phyloP scores from a whole-genome alignment of 2,329 filamentous ascomycete species.

The Cyphellophora europaea region DNA sequence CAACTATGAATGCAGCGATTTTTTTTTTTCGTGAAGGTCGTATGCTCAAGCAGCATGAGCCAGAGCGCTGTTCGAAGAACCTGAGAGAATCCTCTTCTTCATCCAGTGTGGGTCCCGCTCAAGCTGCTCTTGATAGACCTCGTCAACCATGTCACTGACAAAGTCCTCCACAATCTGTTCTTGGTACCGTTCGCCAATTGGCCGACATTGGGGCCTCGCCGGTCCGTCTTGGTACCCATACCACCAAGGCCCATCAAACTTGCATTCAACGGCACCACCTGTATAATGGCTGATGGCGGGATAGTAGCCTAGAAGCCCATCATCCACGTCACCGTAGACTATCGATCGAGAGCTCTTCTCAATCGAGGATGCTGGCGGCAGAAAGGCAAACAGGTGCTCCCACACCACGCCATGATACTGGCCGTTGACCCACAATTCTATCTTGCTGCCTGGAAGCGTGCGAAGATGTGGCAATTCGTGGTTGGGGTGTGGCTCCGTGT shows the following conservation, averaged over 20 bases:
- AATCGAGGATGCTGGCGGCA: constrained; percentile 69
- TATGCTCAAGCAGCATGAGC: too few relatives aligned
- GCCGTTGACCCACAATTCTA: constrained; percentile 91
- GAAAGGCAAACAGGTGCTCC: constrained; percentile 76
- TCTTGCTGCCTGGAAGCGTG: constrained; percentile 74
- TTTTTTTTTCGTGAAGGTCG: too few relatives aligned
- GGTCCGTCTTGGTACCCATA: constrained; percentile 30
- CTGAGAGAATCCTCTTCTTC: constrained; percentile 14
- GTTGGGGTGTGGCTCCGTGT: constrained; percentile 36
- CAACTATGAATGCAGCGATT: too few relatives aligned
- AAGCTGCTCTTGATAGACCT: constrained; percentile 53
- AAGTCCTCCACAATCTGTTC: constrained; percentile 95
- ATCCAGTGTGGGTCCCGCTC: constrained; percentile 17
- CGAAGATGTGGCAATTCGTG: constrained; percentile 69
- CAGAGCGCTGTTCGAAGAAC: too few relatives aligned
- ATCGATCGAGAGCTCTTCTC: constrained; percentile 53
- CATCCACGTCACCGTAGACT: constrained; percentile 44
- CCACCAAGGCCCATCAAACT: constrained; percentile 94
- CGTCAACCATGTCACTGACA: constrained; percentile 86
- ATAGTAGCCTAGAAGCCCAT: constrained; percentile 92
- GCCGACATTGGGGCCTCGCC: constrained; percentile 28
- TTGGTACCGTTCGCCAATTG: constrained; percentile 69
- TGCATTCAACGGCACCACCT: constrained; percentile 82
- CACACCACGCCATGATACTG: constrained; percentile 78
- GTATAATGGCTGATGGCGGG: constrained; percentile 87